A percentile compares a stretch with the other conserved stretches of the same genome.
Evolutionary conservation across 2,329 filamentous ascomycete genomes (phyloP).

Genomic region (Pyricularia grisea): DNA sequence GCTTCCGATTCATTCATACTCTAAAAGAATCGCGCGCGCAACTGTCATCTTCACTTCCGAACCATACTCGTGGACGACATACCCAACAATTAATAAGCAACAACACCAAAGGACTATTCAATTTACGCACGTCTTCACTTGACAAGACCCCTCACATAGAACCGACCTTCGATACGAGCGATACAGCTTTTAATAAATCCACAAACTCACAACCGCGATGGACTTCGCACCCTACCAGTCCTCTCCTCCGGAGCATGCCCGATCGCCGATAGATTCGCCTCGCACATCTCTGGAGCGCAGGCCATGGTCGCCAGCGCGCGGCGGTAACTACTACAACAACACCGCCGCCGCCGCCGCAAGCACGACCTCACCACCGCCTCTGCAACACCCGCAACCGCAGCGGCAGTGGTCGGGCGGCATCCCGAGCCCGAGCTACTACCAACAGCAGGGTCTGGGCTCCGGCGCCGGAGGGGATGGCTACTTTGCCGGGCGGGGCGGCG

Average conservation of each 20-base stretch:
- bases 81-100: not conserved
- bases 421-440: slow-evolving; percentile 22
- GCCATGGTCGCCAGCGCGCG: slow-evolving; percentile 40
- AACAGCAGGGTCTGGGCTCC: slow-evolving; percentile 10
- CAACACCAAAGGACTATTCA: not conserved
- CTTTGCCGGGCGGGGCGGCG: slow-evolving; percentile 6
- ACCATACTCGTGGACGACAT: not conserved
- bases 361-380: slow-evolving; percentile 30
- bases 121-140: not conserved
- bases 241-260: slow-evolving; percentile 73
- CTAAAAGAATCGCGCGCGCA: not conserved
- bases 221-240: slow-evolving; percentile 98
- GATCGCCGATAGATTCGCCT: slow-evolving; percentile 60
- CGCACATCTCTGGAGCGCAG: slow-evolving; percentile 50
- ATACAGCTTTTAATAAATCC: not conserved
- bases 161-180: not conserved
- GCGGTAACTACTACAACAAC: slow-evolving; percentile 29
- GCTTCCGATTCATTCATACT: not conserved
- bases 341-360: slow-evolving; percentile 20
- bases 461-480: slow-evolving; percentile 10
- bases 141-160: not conserved
- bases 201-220: slow-evolving; percentile 37
- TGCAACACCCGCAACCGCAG: slow-evolving; percentile 48
- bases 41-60: not conserved
- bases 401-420: slow-evolving; percentile 41